phyloP scores from a whole-genome alignment of 345 rosid genomes.

The Camelina hispida region DNA sequence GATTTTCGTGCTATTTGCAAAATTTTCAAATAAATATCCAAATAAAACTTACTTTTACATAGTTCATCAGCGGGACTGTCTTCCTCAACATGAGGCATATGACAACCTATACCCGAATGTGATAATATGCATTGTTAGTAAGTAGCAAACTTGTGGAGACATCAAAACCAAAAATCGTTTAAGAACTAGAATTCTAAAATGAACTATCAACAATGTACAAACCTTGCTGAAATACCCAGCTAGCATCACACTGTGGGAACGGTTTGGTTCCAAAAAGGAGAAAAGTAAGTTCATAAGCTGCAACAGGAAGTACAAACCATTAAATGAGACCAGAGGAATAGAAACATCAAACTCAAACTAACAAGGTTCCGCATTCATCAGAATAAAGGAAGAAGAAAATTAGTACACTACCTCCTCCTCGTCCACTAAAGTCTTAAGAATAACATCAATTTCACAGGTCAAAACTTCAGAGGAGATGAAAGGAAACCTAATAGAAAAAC shows the following conservation, averaged over 20 bases:
- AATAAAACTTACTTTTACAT: conserved; percentile 73
- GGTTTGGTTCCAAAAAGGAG: conserved; percentile 92
- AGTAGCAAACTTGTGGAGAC: conserved; percentile 11
- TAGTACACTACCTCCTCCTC: conserved; percentile 82
- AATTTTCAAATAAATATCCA: conserved; percentile 15
- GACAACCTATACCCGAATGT: conserved; percentile 69
- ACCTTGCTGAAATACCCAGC: conserved; percentile 99
- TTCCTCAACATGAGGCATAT: conserved; percentile 94
- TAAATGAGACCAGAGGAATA: conserved; percentile 31
- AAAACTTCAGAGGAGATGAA: conserved; percentile 95
- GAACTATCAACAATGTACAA: conserved; percentile 1
- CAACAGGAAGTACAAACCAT: conserved; percentile 37
- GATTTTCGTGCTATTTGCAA: conserved; percentile 1
- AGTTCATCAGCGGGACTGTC: conserved; percentile 87
- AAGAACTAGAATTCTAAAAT: neutral
- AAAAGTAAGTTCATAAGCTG: conserved; percentile 96
- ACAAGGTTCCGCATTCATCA: conserved; percentile 10
- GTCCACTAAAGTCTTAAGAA: conserved; percentile 88
- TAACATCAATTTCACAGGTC: conserved; percentile 96
- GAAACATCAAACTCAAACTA: neutral
- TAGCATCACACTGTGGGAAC: conserved; percentile 81
- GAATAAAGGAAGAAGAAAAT: conserved; percentile 19
- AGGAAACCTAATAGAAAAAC: conserved; percentile 70
- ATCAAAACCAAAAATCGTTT: neutral
- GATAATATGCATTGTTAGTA: neutral